Conservation (phyloP, 495 filamentous ascomycete genomes). For the Eremomyces bilateralis region DNA sequence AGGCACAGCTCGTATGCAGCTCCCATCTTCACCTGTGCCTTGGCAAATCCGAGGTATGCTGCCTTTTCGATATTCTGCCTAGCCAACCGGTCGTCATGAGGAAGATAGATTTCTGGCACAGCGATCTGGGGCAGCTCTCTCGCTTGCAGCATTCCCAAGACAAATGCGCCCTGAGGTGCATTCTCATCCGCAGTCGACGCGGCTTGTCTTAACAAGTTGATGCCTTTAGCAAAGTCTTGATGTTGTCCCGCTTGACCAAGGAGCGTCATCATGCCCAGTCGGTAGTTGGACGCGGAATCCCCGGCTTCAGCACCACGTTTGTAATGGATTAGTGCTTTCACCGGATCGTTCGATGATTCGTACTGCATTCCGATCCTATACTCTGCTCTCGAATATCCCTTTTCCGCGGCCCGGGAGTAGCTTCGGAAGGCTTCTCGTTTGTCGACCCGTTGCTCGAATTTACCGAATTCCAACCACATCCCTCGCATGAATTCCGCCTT, state of each 20-base stretch:
- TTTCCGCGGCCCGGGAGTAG: constrained; percentile 68
- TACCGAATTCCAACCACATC: constrained; percentile 97
- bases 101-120: constrained; percentile 51
- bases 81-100: constrained; percentile 52
- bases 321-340: constrained; percentile 82
- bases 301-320: constrained; percentile 47
- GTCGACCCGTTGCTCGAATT: constrained; percentile 71
- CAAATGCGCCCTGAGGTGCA: constrained; percentile 88
- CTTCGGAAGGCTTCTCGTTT: constrained; percentile 82
- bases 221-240: constrained; percentile 55
- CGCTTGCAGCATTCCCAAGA: constrained; percentile 87
- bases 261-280: constrained; percentile 92
- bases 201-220: constrained; percentile 61
- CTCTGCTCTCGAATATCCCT: constrained; percentile 81
- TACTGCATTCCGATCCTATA: constrained; percentile 98
- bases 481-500: constrained; percentile 86
- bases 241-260: constrained; percentile 78
- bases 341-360: constrained; percentile 74
- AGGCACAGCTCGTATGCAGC: constrained; percentile 86
- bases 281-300: constrained; percentile 89
- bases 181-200: constrained; percentile 89
- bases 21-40: constrained; percentile 95
- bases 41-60: constrained; percentile 87
- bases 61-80: constrained; percentile 87
- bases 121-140: constrained; percentile 73